Base-by-base conservation (phyloP, 2,329 filamentous ascomycete genomes). In the Monosporascus sp. region DNA sequence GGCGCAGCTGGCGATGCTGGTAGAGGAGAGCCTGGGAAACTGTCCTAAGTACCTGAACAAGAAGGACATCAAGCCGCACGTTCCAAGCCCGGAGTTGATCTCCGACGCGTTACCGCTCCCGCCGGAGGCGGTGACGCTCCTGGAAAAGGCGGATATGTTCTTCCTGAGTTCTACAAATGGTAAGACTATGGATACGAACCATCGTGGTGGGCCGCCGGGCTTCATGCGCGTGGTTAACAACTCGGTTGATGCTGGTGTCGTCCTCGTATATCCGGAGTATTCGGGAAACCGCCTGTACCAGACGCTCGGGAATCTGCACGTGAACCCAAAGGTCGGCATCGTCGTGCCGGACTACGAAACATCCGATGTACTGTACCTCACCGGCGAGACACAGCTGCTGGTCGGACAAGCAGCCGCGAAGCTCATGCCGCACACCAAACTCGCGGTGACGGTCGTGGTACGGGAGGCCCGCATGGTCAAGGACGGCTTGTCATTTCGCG, bases 21-120 rank as follows among this genome's bases (percentile, higher is more conserved):
- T 95, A 52, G 79, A 86, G 34, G 85, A 89, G 68, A 88, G 83
- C 58, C 63, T 95, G 72, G 85, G 89, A 0, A 95, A 94, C 61
- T 95, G 90, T 62, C 90, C 90, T 2, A 96, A 96, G 69, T 96
- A 96, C 62, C 66, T 96, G 36, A 94, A 93, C 68, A 83, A 82
- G 62, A 91, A 88, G 65, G 72, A 74, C 2, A 82, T 95, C 39
- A 65, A 70, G 2, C 76, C 79, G 5, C 77, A 80, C 45, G 55
- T 74, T 0, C 78, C 86, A 2, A 65, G 74, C 15, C 81, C 88
- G 4, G 50, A 57, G 36, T 63, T 73, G 5, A 64, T 70, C 4
- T 69, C 70, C 34, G 64, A 62, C 36, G 62, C 65, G 5, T 56
- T 72, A 8, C 71, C 70, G 25, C 70, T 92, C 4, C 69, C 80